Percentiles rank a stretch among this genome's conserved stretches.
phyloP scores from a whole-genome alignment of 2,329 filamentous ascomycete species.

The Atkinsonella hypoxylon region DNA sequence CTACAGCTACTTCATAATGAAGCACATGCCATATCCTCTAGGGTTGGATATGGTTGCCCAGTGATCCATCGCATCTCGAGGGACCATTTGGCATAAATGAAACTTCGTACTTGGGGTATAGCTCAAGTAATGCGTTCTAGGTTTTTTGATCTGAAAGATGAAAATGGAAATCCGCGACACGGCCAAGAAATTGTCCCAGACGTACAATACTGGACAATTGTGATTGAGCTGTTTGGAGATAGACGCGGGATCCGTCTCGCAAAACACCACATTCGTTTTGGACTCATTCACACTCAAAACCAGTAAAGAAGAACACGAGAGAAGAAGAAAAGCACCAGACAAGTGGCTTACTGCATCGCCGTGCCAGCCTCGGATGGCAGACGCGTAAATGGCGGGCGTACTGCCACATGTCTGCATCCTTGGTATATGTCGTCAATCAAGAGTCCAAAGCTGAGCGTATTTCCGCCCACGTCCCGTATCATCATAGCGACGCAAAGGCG shows the following conservation, averaged over 20 bases:
- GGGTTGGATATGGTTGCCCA: not conserved
- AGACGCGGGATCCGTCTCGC: not conserved
- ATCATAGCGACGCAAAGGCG: not conserved
- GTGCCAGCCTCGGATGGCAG: not conserved
- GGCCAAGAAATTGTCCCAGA: too few species aligned
- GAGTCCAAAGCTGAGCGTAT: not conserved
- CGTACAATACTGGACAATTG: not conserved
- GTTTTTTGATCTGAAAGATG: not conserved
- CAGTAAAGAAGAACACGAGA: too few species aligned
- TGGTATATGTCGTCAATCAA: not conserved
- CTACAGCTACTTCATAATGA: not conserved
- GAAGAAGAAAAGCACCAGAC: not conserved
- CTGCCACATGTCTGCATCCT: not conserved
- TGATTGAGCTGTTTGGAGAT: not conserved
- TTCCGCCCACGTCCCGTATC: not conserved
- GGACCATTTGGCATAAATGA: not conserved
- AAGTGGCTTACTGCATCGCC: not conserved
- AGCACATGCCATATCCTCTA: too few species aligned
- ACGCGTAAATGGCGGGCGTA: not conserved
- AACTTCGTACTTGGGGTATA: not conserved
- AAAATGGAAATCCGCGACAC: not conserved
- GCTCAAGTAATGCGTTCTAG: not conserved
- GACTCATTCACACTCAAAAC: not conserved
- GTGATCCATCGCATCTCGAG: not conserved
- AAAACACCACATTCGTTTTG: not conserved